These are phyloP conservation scores for Prunus padus DNA, from an alignment of 306 rosid species.

Conservation along the genomic window DNA sequence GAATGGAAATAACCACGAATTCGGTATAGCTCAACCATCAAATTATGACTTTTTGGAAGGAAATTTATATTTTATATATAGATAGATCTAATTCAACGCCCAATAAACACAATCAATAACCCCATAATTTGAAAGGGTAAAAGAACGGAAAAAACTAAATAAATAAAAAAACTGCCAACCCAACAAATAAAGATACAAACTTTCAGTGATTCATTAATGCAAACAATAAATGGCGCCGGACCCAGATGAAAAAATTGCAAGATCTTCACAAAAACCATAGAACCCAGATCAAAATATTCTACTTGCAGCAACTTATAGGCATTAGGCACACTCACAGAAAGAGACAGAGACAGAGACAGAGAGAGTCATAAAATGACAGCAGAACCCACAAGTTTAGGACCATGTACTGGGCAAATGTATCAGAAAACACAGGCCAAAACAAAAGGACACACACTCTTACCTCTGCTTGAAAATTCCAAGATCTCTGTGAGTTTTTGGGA, in stretches of 20 bases:
- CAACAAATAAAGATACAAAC: conserved; percentile 13
- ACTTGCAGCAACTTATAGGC: background rate
- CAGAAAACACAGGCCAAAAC: conserved; percentile 3
- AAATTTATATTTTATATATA: conserved; percentile 6
- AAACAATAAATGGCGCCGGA: conserved; percentile 22
- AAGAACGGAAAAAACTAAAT: background rate
- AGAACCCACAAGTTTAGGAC: background rate
- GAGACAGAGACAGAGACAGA: background rate
- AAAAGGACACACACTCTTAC: conserved; percentile 18
- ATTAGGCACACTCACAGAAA: background rate
- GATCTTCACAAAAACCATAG: background rate
- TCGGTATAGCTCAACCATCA: background rate
- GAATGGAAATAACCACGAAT: background rate
- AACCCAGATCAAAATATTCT: background rate
- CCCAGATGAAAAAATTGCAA: conserved; percentile 12
- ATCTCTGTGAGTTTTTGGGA: conserved; percentile 28
- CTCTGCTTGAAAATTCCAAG: conserved; percentile 41
- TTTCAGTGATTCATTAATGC: conserved; percentile 16
- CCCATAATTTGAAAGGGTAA: conserved; percentile 5
- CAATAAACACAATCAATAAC: conserved; percentile 15
- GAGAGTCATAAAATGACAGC: background rate
- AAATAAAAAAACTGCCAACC: conserved; percentile 15
- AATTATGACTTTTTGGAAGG: too few relatives aligned
- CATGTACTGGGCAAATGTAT: background rate
- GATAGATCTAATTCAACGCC: conserved; percentile 20